These are phyloP conservation scores for Aspergillus hiratsukae DNA, from an alignment of 2,329 filamentous ascomycete genomes.

Conservation along the genomic window DNA sequence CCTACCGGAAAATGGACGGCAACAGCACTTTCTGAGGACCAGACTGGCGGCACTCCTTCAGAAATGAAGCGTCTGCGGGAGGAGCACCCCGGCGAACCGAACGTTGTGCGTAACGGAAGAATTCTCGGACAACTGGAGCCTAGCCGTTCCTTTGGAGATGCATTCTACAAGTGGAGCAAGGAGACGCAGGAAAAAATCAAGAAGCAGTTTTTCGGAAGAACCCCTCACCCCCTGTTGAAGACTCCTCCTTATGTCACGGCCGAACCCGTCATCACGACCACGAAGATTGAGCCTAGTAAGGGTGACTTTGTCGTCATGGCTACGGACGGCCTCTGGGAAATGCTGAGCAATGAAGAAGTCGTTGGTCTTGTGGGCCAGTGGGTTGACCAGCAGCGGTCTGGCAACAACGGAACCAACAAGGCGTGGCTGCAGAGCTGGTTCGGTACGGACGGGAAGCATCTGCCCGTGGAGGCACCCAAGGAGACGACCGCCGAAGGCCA, in stretches of 20 bases:
- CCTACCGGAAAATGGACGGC: constrained; percentile 86
- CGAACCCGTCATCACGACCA: constrained; percentile 90
- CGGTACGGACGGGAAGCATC: constrained; percentile 47
- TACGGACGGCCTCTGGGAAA: constrained; percentile 96
- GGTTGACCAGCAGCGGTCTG: constrained; percentile 69
- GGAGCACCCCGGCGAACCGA: constrained; percentile 82
- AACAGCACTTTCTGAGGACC: constrained; percentile 82
- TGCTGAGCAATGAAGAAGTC: constrained; percentile 97
- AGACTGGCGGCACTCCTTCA: constrained; percentile 83
- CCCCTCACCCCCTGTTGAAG: constrained; percentile 69
- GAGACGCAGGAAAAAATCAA: constrained; percentile 81
- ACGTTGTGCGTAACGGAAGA: constrained; percentile 82
- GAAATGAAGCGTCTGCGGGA: constrained; percentile 78
- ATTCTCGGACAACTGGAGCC: constrained; percentile 91
- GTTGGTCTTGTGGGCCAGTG: constrained; percentile 94
- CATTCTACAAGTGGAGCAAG: constrained; percentile 90
- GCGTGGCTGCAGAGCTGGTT: constrained; percentile 73
- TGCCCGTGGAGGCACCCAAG: constrained; percentile 70
- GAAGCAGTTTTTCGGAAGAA: constrained; percentile 80
- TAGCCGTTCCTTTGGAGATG: constrained; percentile 90
- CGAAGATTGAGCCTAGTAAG: constrained; percentile 79
- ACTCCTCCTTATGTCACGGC: constrained; percentile 97
- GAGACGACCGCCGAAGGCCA: constrained; percentile 60
- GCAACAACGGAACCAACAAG: constrained; percentile 37
- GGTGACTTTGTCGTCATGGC: constrained; percentile 96